Evolutionary conservation across 768 basidiomycete species (phyloP).

Genomic region (Botryobasidium botryosum): DNA sequence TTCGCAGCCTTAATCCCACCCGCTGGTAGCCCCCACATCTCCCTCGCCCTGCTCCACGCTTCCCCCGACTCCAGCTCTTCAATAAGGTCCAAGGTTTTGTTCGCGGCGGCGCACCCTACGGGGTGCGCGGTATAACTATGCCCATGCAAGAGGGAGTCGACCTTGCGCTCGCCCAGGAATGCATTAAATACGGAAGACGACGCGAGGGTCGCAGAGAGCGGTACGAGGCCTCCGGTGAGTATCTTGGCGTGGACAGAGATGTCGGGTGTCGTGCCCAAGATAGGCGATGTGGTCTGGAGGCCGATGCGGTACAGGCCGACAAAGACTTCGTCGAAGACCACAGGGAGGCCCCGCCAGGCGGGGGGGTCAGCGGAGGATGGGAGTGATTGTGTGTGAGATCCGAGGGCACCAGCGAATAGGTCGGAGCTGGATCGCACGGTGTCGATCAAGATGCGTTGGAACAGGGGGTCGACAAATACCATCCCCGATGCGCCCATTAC

Average conservation of each 20-base stretch:
- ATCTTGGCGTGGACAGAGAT: slow-evolving; percentile 88
- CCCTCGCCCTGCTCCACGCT: slow-evolving; percentile 44
- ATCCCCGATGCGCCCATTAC: slow-evolving; percentile 94
- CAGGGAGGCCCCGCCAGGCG: slow-evolving; percentile 56
- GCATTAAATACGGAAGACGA: slow-evolving; percentile 62
- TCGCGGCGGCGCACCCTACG: slow-evolving; percentile 83
- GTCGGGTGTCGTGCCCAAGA: slow-evolving; percentile 66
- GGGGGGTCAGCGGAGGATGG: slow-evolving; percentile 13
- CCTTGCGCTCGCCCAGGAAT: slow-evolving; percentile 59
- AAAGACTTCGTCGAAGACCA: slow-evolving; percentile 95
- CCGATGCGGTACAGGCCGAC: slow-evolving; percentile 83
- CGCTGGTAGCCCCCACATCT: slow-evolving; percentile 33
- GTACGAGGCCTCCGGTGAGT: slow-evolving; percentile 82
- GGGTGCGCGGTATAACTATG: slow-evolving; percentile 95
- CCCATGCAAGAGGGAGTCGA: slow-evolving; percentile 79
- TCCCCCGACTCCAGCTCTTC: slow-evolving; percentile 26
- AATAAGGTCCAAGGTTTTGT: slow-evolving; percentile 53
- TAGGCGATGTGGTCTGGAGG: slow-evolving; percentile 38
- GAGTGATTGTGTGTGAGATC: slow-evolving; percentile 14
- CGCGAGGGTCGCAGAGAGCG: slow-evolving; percentile 72
- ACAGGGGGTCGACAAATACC: slow-evolving; percentile 94
- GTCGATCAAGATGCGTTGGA: slow-evolving; percentile 78
- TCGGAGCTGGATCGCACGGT: slow-evolving; percentile 39
- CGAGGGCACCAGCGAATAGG: slow-evolving; percentile 18
- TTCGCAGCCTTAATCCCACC: not conserved